Evolutionary conservation across 1,284 basidiomycete species (phyloP), one percentile per base, ranked within the genome.

Genomic region (Ganoderma sp.): DNA sequence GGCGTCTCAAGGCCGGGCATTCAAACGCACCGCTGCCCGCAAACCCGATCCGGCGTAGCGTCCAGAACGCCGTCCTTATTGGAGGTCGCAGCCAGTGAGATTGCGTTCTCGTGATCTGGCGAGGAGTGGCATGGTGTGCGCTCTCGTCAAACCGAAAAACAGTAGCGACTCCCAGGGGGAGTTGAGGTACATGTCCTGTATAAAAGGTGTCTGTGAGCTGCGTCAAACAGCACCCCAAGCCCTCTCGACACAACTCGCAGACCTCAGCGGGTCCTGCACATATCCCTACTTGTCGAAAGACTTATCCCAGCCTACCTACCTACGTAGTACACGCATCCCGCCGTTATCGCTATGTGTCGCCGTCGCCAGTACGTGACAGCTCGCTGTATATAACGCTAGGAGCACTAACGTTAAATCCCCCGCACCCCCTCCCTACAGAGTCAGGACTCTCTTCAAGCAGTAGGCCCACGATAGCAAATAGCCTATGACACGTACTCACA

Each of bases 381-480:
- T 54, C 43, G 34, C 15, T 54, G 22, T 4, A 6, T 22, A 0
- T 15, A 22, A 6, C 52, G 17, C 39, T 22, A 19, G 25, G 9
- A 6, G 56, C 25, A 67, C 59, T 69, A 19, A 65, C 42, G 37
- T 39, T 8, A 39, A 39, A 4, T 39, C 10, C 37, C 8, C 37
- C 37, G 37, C 37, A 2, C 28, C 10, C 7, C 22, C 41, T 12
- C 12, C 28, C 59, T 50, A 12, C 22, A 76, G 75, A 25, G 73
- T 78, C n/a, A 65, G 76, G 39, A 72, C 74, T 48, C 62, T 74
- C 39, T 78, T 74, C 71, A 68, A 42, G 69, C 69, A 48, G 71
- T 72, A 22, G 34, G 60, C 41, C 14, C 39, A 48, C 34, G 34
- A 14, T 43, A 25, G 37, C 14, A 25, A 28, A 22, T 22, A 34